A percentile compares a stretch with the other conserved stretches of the same genome.
Evolutionary conservation across 768 basidiomycete species (phyloP).

Genomic region (Termitomyces sp.): DNA sequence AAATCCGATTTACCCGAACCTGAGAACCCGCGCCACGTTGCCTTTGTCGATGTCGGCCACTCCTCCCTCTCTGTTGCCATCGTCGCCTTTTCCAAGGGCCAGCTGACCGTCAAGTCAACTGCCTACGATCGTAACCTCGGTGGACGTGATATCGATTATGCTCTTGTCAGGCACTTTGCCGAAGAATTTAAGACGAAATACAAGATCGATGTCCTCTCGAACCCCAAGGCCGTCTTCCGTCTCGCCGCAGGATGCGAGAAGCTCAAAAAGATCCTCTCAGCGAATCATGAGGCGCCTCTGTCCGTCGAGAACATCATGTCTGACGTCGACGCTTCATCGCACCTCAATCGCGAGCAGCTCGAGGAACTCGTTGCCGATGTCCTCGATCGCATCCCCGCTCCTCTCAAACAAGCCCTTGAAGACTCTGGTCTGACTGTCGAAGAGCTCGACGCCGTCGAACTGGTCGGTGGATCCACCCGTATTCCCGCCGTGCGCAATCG

Average conservation of each 20-base stretch:
- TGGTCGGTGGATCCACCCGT: constrained; percentile 91
- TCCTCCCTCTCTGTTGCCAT: constrained; percentile 83
- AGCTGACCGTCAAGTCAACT: constrained; percentile 78
- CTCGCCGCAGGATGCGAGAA: constrained; percentile 85
- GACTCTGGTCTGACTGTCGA: constrained; percentile 80
- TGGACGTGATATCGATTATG: constrained; percentile 94
- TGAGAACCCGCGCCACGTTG: constrained; percentile 79
- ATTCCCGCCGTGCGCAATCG: constrained; percentile 86
- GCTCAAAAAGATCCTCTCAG: constrained; percentile 94
- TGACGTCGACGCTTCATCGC: constrained; percentile 89
- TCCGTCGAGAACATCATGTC: constrained; percentile 96
- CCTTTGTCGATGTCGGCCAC: constrained; percentile 95
- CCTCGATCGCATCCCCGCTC: constrained; percentile 69
- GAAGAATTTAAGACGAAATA: constrained; percentile 94
- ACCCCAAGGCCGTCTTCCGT: constrained; percentile 91
- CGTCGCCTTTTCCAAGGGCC: constrained; percentile 92
- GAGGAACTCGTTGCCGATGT: constrained; percentile 73
- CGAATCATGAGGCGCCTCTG: constrained; percentile 83
- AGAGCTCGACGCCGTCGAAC: constrained; percentile 86
- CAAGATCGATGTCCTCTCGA: constrained; percentile 92
- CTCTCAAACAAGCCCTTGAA: constrained; percentile 71
- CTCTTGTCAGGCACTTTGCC: constrained; percentile 84
- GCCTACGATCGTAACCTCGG: constrained; percentile 94
- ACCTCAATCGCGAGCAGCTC: constrained; percentile 75
- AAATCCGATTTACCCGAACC: constrained; percentile 91